Percentiles rank a stretch among this genome's conserved stretches.
Evolutionary conservation across 768 basidiomycete genomes (phyloP).

Genomic region (Rhizopogon salebrosus): DNA sequence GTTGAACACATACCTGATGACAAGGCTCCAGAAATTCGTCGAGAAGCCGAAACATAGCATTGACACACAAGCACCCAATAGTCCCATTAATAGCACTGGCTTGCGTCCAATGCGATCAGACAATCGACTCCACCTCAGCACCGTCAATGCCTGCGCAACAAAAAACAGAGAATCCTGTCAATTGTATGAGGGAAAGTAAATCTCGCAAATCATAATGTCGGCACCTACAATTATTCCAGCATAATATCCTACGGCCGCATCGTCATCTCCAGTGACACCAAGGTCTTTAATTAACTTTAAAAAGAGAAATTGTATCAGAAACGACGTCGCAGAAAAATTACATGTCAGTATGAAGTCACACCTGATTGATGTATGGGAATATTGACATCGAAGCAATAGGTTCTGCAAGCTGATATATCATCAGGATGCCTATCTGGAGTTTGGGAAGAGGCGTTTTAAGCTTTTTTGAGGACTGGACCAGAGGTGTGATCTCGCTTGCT

Average conservation of each 20-base stretch:
- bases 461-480: neutral
- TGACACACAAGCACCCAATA: slow-evolving; percentile 46
- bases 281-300: slow-evolving; percentile 54
- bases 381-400: slow-evolving; percentile 36
- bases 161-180: slow-evolving; percentile 59
- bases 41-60: slow-evolving; percentile 62
- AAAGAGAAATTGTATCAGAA: no score
- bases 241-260: slow-evolving; percentile 63
- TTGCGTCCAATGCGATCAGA: slow-evolving; percentile 59
- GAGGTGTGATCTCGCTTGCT: no score
- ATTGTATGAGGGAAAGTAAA: neutral
- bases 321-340: neutral
- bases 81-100: slow-evolving; percentile 50
- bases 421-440: slow-evolving; percentile 31
- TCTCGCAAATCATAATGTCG: neutral
- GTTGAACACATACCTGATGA: slow-evolving; percentile 40
- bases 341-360: slow-evolving; percentile 3
- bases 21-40: slow-evolving; percentile 45
- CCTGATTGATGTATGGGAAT: slow-evolving; percentile 44
- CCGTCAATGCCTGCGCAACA: slow-evolving; percentile 48
- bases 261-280: slow-evolving; percentile 58
- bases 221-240: slow-evolving; percentile 50
- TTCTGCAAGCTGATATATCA: slow-evolving; percentile 30
- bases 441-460: slow-evolving; percentile 30
- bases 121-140: slow-evolving; percentile 59